These are phyloP conservation scores for Fusarium pilosicola DNA, from an alignment of 2,329 filamentous ascomycete species.

Conservation along the genomic window DNA sequence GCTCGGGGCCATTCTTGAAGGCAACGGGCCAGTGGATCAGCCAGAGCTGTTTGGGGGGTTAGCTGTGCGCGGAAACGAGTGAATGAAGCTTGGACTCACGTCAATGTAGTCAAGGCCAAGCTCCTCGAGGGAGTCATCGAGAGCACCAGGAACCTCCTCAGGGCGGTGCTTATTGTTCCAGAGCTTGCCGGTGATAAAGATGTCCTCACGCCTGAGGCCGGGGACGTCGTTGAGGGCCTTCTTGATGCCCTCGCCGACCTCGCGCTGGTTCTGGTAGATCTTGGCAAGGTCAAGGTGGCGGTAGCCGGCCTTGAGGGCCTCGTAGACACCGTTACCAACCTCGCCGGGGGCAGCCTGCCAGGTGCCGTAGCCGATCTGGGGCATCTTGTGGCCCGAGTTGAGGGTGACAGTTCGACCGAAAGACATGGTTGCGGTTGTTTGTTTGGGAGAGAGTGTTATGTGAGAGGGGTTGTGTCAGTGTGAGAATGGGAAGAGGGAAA, in stretches of 20 bases:
- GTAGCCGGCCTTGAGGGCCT: constrained; percentile 71
- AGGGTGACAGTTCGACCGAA: constrained; percentile 65
- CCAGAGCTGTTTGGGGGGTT: constrained; percentile 56
- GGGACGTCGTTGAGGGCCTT: constrained; percentile 57
- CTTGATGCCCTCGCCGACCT: constrained; percentile 66
- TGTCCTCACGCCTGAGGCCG: constrained; percentile 63
- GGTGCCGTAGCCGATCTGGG: constrained; percentile 68
- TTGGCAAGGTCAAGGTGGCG: constrained; percentile 67
- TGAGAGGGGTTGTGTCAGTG: background rate
- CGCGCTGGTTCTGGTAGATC: constrained; percentile 72
- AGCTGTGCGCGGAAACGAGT: background rate
- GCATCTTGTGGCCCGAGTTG: constrained; percentile 73
- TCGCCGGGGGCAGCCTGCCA: constrained; percentile 75
- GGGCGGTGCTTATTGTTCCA: constrained; percentile 70
- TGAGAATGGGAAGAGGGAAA: background rate
- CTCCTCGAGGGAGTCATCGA: constrained; percentile 65
- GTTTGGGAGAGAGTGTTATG: background rate
- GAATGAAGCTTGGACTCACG: constrained; percentile 42
- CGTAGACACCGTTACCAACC: constrained; percentile 71
- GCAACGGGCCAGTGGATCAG: constrained; percentile 72
- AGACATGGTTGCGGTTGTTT: constrained; percentile 59
- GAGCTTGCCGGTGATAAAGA: constrained; percentile 76
- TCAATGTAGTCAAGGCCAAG: constrained; percentile 68
- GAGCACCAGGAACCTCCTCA: constrained; percentile 65
- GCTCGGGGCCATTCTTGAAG: constrained; percentile 52